Conservation (phyloP, 352 stramenopile species). For the Peronosclerospora sorghi region DNA sequence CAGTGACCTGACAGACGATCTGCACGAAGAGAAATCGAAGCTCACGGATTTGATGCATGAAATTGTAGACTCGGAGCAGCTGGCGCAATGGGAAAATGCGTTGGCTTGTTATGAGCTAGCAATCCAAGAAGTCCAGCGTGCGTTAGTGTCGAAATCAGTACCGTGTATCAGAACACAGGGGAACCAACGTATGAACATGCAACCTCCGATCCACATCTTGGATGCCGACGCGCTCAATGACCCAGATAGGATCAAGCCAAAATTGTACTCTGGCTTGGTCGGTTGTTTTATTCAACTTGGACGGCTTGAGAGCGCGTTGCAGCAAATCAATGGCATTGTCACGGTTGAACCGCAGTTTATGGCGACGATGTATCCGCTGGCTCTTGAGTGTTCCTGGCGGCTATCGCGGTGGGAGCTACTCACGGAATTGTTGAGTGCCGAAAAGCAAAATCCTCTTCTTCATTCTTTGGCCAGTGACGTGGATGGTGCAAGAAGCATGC, state of each 20-base stretch:
- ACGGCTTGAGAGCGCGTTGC: conserved; percentile 69
- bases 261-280: conserved; percentile 76
- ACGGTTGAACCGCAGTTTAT: conserved; percentile 70
- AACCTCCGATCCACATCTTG: conserved; percentile 11
- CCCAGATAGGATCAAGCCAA: conserved; percentile 47
- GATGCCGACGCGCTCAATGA: conserved; percentile 30
- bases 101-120: conserved; percentile 70
- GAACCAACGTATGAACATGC: conserved; percentile 15
- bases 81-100: conserved; percentile 67
- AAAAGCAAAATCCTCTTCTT: conserved; percentile 58
- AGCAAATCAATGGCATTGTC: conserved; percentile 81
- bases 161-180: conserved; percentile 5
- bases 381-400: conserved; percentile 78
- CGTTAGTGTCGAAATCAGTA: conserved; percentile 24
- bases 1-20: conserved; percentile 8
- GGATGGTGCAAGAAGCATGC: conserved; percentile 12
- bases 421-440: conserved; percentile 56
- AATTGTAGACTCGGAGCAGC: conserved; percentile 58
- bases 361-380: conserved; percentile 68
- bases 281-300: conserved; percentile 77
- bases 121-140: conserved; percentile 56
- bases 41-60: conserved; percentile 58
- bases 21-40: conserved; percentile 31
- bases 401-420: conserved; percentile 77
- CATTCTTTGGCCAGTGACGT: conserved; percentile 18